Conservation (phyloP, 208 protist genomes). For the Acanthamoeba sp. region DNA sequence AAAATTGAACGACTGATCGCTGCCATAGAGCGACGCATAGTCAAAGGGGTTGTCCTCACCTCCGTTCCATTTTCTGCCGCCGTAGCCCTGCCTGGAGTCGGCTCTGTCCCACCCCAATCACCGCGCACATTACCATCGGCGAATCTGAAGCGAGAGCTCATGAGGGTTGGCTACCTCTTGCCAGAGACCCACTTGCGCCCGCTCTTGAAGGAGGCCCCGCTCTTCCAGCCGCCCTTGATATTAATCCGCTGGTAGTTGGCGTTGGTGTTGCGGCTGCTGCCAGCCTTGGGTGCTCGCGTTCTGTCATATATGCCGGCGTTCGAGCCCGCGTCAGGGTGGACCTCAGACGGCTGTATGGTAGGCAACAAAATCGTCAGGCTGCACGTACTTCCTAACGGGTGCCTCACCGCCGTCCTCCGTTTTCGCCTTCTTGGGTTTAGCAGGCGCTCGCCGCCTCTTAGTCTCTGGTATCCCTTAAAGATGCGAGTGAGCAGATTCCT, state of each 20-base stretch:
- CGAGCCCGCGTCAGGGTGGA: no score
- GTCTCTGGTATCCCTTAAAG: background rate
- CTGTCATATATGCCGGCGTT: no score
- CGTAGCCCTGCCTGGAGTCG: background rate
- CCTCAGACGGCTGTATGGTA: no score
- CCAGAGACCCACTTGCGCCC: slow-evolving; percentile 1
- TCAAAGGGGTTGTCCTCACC: background rate
- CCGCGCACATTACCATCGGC: background rate
- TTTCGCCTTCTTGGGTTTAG: background rate
- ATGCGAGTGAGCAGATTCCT: no score
- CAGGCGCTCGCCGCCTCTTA: background rate
- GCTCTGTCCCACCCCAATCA: background rate
- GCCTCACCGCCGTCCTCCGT: background rate
- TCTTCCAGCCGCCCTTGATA: slow-evolving; percentile 9
- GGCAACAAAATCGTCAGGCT: no score
- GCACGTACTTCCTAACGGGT: background rate
- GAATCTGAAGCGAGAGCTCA: background rate
- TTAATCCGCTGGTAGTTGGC: slow-evolving; percentile 21
- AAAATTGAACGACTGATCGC: background rate
- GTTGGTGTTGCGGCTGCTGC: background rate
- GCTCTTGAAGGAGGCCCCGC: background rate
- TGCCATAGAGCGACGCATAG: background rate
- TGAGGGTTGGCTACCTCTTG: background rate
- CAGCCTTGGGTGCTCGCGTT: background rate
- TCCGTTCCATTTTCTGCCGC: background rate